Evolutionary conservation across 192 early-diverging fungal genomes (phyloP), one percentile per base, ranked within the genome.

Genomic region (Podila epicladia): DNA sequence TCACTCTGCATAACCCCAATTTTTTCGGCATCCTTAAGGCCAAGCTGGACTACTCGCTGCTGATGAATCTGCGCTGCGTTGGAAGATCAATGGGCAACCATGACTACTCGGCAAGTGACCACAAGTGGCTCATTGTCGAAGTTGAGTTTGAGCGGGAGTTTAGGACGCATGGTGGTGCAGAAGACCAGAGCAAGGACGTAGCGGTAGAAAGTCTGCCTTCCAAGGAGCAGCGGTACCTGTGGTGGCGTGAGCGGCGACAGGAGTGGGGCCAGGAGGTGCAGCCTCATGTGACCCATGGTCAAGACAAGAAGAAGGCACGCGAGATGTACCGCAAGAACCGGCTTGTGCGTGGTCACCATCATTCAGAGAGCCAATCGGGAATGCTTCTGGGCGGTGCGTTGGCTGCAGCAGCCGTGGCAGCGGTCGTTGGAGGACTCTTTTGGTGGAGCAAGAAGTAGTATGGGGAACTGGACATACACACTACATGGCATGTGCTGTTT

Each of bases 11-110:
- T 15, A 91, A 89, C 65, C 85, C 85, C 33, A 75, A 69, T n/a
- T 90, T 92, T 62, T 76, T 79, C 31, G 92, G 92, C n/a, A 69
- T 88, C 59, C 91, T 90, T 65, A 83, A 85, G 8, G 94, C 90
- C 17, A 95, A 94, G 61, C 86, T 92, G 11, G 94, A 95, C 73
- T 94, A 92, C 87, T 88, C 92, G 5, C 83, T 95, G 63, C 72
- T 91, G 63, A 84, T 85, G 62, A 84, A 89, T 62, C 66, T 94
- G 57, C 66, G 85, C 3, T 87, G 91, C 11, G 69, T 85, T 13
- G 64, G 75, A 5, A 73, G 87, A 38, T 73, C 75, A 68, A 89
- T 90, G 74, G 91, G 87, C 20, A 95, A 95, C 73, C 67, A 84
- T 50, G 85, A 91, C 67, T 93, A 91, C 73, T 63, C 71, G 2